These are phyloP conservation scores for Alternaria burnsii DNA, from an alignment of 2,329 filamentous ascomycete species.

Conservation along the genomic window DNA sequence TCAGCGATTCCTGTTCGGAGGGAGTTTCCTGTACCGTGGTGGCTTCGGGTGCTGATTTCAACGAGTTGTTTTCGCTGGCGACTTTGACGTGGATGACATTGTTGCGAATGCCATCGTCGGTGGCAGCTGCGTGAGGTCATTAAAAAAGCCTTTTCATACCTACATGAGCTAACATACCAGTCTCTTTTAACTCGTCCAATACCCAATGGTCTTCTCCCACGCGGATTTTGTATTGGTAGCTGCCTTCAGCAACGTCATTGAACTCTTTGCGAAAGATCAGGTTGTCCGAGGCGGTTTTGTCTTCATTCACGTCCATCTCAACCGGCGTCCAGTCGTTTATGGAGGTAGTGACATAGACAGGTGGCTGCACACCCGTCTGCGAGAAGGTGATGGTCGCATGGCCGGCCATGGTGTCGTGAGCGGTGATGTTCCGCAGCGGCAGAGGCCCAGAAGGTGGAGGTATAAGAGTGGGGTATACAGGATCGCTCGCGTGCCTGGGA, in stretches of 20 bases:
- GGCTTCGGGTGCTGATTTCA: slow-evolving; percentile 3
- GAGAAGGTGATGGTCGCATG: slow-evolving; percentile 68
- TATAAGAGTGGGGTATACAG: slow-evolving; percentile 7
- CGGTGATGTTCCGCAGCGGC: neutral
- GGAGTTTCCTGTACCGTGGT: neutral
- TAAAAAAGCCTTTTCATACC: neutral
- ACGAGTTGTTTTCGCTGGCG: neutral
- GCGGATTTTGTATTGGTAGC: slow-evolving; percentile 79
- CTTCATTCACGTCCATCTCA: slow-evolving; percentile 66
- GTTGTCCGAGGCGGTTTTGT: slow-evolving; percentile 61
- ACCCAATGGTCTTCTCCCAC: slow-evolving; percentile 72
- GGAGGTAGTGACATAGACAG: slow-evolving; percentile 74
- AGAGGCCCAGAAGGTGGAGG: neutral
- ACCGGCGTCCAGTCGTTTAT: slow-evolving; percentile 73
- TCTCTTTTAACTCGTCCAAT: slow-evolving; percentile 68
- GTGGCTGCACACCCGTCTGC: slow-evolving; percentile 67
- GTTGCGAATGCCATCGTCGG: slow-evolving; percentile 63
- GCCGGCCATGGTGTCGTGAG: slow-evolving; percentile 29
- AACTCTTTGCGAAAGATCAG: slow-evolving; percentile 67
- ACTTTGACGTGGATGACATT: slow-evolving; percentile 57
- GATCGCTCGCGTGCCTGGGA: slow-evolving; percentile 26
- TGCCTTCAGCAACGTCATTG: slow-evolving; percentile 62
- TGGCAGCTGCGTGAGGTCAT: slow-evolving; percentile 55
- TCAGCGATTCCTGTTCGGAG: neutral
- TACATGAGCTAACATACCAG: slow-evolving; percentile 58